phyloP scores from a whole-genome alignment of 768 basidiomycete species.

The Phylloporus rhodoxanthus region DNA sequence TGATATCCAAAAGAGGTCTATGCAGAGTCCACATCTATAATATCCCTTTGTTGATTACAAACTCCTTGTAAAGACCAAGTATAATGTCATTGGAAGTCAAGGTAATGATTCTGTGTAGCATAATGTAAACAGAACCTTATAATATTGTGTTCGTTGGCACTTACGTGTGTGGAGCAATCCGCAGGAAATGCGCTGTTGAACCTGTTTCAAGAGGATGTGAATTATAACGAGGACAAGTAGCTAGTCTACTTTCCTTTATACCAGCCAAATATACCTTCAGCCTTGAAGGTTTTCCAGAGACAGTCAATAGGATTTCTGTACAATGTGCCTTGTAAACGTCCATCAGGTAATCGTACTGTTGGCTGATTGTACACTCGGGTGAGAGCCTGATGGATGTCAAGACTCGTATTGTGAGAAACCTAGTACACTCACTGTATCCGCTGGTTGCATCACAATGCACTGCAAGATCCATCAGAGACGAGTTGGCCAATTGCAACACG shows the following conservation, averaged over 20 bases:
- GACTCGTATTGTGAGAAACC: background rate
- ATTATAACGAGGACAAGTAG: background rate
- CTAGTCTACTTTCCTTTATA: slow-evolving; percentile 68
- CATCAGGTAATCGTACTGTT: slow-evolving; percentile 63
- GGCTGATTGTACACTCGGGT: slow-evolving; percentile 98
- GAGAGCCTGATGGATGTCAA: slow-evolving; percentile 48
- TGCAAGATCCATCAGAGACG: slow-evolving; percentile 26
- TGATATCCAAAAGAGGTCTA: slow-evolving; percentile 3
- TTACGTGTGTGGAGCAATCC: slow-evolving; percentile 90
- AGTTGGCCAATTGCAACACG: background rate
- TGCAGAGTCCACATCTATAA: slow-evolving; percentile 5
- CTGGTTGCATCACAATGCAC: slow-evolving; percentile 93
- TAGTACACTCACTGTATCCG: slow-evolving; percentile 65
- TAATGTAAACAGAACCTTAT: slow-evolving; percentile 1
- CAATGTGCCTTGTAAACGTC: slow-evolving; percentile 64
- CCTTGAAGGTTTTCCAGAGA: slow-evolving; percentile 89
- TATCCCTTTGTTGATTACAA: slow-evolving; percentile 7
- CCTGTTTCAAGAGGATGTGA: slow-evolving; percentile 39
- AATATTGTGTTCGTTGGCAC: slow-evolving; percentile 18
- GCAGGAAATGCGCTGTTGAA: slow-evolving; percentile 87
- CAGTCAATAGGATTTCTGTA: slow-evolving; percentile 95
- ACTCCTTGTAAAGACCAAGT: slow-evolving; percentile 56
- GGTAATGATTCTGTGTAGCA: slow-evolving; percentile 66
- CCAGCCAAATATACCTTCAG: slow-evolving; percentile 89
- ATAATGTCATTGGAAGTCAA: slow-evolving; percentile 84